Conservation (phyloP, 805 yeast genomes). For the Candida qinlingensis region DNA sequence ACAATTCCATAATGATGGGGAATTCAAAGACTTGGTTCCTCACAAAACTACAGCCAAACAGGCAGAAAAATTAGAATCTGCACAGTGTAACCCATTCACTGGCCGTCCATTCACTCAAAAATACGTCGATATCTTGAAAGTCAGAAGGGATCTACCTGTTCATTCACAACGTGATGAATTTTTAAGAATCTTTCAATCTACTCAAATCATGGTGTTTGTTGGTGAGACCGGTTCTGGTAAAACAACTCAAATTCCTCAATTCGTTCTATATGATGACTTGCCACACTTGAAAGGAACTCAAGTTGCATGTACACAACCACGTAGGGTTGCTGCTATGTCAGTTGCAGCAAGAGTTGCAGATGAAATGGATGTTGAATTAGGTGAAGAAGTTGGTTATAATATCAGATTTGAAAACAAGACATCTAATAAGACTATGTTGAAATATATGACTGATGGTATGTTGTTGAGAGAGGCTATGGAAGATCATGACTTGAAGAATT, state of each 20-base stretch:
- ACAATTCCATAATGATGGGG: conserved; percentile 61
- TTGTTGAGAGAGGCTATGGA: conserved; percentile 95
- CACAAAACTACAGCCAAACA: conserved; percentile 62
- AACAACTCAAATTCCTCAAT: conserved; percentile 97
- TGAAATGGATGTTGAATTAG: conserved; percentile 90
- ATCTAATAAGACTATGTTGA: conserved; percentile 70
- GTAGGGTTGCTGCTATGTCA: conserved; percentile 98
- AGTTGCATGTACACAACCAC: conserved; percentile 94
- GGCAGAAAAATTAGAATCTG: conserved; percentile 55
- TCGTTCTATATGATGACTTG: conserved; percentile 83
- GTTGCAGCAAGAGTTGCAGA: conserved; percentile 97
- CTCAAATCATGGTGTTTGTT: conserved; percentile 95
- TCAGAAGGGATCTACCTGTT: conserved; percentile 85
- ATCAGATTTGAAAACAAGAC: conserved; percentile 93
- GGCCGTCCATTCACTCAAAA: conserved; percentile 55
- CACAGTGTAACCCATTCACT: conserved; percentile 71
- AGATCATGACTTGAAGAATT: conserved; percentile 74
- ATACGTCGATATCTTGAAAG: conserved; percentile 72
- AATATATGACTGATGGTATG: conserved; percentile 99
- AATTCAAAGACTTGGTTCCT: conserved; percentile 48
- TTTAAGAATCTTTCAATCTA: conserved; percentile 70
- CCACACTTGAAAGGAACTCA: conserved; percentile 80
- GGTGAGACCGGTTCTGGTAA: conserved; percentile 99
- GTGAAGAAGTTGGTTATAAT: conserved; percentile 92
- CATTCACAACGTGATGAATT: conserved; percentile 91